Base-by-base conservation (phyloP, 2,329 filamentous ascomycete species). In the Aspergillus sp. region DNA sequence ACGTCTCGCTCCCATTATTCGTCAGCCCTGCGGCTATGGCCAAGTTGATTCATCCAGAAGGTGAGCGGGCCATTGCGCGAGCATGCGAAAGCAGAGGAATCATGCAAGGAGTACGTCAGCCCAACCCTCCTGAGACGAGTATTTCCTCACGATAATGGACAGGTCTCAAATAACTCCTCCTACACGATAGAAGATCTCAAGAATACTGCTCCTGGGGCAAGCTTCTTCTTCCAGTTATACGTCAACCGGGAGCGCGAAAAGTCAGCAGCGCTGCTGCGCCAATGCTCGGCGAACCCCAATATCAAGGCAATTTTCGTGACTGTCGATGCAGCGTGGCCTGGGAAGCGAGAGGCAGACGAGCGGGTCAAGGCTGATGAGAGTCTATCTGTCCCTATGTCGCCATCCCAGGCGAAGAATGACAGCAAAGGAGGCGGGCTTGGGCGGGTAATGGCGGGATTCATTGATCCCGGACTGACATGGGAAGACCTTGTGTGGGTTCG, bases 11-110 rank as follows among this genome's bases (percentile, higher is more conserved):
- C 3, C 88, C 88, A 0, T 79, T 91, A 30, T 90, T 90, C 71
- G 83, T 86, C 63, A 84, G 85, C 38, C 88, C 88, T 0, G 86
- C 88, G 1, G 86, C 86, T 2, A 87, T 90, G 83, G 87, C 85
- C 3, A 83, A 81, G 54, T 74, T 89, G 58, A 85, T 88, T 51
- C 87, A 91, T 68, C 82, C 84, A 0, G 83, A 88, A 28, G 89
- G 88, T n/a, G 88, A 91, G 73, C 78, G 81, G 38, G 86, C 81
- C 15, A 78, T 89, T 15, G 85, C 82, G 0, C 77, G 80, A 28
- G 87, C 82, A 0, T 85, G 84, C 61, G 77, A 79, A 55, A 75
- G 69, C 2, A 75, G 80, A 15, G 83, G 84, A 0, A 81, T 88
- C 7, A 82, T 87, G 31, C 85, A 89, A 68, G 85, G 84, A 54